phyloP scores from a whole-genome alignment of 805 yeast species.

The Ogataea methylovora region DNA sequence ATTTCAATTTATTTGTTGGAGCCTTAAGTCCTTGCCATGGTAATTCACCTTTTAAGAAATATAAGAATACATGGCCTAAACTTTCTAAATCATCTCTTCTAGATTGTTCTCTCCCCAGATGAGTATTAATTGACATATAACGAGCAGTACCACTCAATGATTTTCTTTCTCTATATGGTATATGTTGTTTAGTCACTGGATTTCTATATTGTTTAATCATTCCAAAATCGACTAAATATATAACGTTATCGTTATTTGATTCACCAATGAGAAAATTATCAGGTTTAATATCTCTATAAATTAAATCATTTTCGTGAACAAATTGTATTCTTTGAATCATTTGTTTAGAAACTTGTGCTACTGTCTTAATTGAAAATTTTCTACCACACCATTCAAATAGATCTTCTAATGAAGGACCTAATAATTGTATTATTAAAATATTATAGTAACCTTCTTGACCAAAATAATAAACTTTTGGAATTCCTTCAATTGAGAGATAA shows the following conservation, averaged over 20 bases:
- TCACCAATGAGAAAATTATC: slow-evolving; percentile 76
- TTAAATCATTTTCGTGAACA: slow-evolving; percentile 69
- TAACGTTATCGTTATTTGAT: slow-evolving; percentile 42
- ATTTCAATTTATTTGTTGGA: slow-evolving; percentile 75
- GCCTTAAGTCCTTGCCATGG: slow-evolving; percentile 93
- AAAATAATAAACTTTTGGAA: slow-evolving; percentile 78
- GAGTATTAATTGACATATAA: slow-evolving; percentile 86
- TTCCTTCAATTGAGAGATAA: slow-evolving; percentile 39
- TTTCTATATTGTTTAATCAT: slow-evolving; percentile 84
- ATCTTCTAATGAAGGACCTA: slow-evolving; percentile 82
- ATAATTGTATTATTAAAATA: slow-evolving; percentile 65
- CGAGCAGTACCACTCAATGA: slow-evolving; percentile 81
- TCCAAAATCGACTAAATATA: slow-evolving; percentile 75
- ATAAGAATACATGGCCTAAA: slow-evolving; percentile 75
- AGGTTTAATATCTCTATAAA: slow-evolving; percentile 78
- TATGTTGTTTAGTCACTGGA: slow-evolving; percentile 72
- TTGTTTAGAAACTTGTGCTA: slow-evolving; percentile 67
- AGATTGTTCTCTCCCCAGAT: slow-evolving; percentile 76
- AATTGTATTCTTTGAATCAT: slow-evolving; percentile 68
- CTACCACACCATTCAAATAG: slow-evolving; percentile 86
- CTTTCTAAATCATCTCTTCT: slow-evolving; percentile 80
- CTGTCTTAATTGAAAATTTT: slow-evolving; percentile 62
- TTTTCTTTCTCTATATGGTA: slow-evolving; percentile 75
- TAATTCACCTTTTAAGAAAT: slow-evolving; percentile 68
- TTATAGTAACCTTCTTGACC: slow-evolving; percentile 83